Evolutionary conservation across 2,329 filamentous ascomycete genomes (phyloP).

Genomic region (Apiospora koreana): DNA sequence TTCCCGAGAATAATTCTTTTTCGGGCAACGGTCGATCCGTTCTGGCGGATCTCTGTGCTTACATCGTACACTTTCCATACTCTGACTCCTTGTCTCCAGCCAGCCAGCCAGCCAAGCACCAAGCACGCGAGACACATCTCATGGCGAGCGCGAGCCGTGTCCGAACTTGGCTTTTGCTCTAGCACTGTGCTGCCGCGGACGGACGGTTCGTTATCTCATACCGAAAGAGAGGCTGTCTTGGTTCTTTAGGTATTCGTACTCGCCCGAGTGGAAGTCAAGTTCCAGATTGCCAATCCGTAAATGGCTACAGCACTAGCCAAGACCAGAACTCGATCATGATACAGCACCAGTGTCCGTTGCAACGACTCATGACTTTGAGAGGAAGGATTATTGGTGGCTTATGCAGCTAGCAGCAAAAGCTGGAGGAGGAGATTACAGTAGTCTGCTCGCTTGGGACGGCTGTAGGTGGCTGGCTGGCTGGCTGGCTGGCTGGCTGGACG

Average conservation of each 20-base stretch:
- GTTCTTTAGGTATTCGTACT: not conserved
- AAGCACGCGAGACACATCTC: not conserved
- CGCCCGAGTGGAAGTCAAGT: not conserved
- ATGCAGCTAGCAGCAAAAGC: not conserved
- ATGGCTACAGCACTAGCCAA: not conserved
- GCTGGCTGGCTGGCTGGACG: no score
- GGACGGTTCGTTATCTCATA: not conserved
- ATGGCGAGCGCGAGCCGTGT: not conserved
- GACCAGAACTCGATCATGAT: not conserved
- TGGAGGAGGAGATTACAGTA: not conserved
- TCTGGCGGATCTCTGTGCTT: not conserved
- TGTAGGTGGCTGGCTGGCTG: no score
- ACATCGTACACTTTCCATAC: not conserved
- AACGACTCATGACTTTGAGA: not conserved
- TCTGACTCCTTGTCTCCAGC: not conserved
- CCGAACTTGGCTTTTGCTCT: not conserved
- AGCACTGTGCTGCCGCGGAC: not conserved
- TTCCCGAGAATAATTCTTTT: not conserved
- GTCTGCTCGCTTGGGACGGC: not conserved
- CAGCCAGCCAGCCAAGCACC: not conserved
- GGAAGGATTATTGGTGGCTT: not conserved
- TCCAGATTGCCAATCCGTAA: not conserved
- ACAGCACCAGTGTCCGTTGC: not conserved
- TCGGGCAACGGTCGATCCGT: slow-evolving; percentile 1
- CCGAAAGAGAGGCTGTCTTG: not conserved